A percentile compares a stretch with the other conserved stretches of the same genome.
Conservation (phyloP, 2,329 filamentous ascomycete species). For the Penicillium sp. region DNA sequence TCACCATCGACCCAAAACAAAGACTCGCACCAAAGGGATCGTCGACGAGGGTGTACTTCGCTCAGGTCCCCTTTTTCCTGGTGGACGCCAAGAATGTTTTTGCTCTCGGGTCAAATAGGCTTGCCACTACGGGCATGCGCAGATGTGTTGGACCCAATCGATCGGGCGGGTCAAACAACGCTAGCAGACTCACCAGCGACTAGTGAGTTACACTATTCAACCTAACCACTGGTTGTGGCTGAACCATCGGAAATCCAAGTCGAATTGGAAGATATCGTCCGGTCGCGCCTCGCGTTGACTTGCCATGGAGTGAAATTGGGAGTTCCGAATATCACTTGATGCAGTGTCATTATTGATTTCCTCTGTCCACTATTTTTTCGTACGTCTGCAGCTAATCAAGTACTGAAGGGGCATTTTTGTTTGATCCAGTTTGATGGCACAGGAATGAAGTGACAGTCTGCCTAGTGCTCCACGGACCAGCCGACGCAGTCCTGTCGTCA, state of each 20-base stretch:
- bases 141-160: conserved; percentile 22
- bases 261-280: neutral
- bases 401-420: neutral
- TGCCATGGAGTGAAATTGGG: neutral
- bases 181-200: conserved; percentile 12
- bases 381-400: neutral
- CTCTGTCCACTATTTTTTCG: neutral
- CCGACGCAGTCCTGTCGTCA: conserved; percentile 2
- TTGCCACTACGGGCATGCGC: neutral
- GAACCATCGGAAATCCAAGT: conserved; percentile 5
- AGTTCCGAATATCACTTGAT: neutral
- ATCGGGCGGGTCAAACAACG: conserved; percentile 10
- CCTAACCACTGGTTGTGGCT: conserved; percentile 15
- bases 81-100: neutral
- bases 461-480: neutral
- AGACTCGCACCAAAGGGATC: conserved; percentile 5
- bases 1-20: neutral
- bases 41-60: conserved; percentile 3
- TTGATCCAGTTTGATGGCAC: neutral
- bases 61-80: neutral
- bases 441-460: neutral
- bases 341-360: neutral
- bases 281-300: neutral
- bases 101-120: conserved; percentile 4
- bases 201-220: conserved; percentile 28